A percentile compares a stretch with the other conserved stretches of the same genome.
phyloP scores from a whole-genome alignment of 2,329 filamentous ascomycete species.

The Apiospora hydei region DNA sequence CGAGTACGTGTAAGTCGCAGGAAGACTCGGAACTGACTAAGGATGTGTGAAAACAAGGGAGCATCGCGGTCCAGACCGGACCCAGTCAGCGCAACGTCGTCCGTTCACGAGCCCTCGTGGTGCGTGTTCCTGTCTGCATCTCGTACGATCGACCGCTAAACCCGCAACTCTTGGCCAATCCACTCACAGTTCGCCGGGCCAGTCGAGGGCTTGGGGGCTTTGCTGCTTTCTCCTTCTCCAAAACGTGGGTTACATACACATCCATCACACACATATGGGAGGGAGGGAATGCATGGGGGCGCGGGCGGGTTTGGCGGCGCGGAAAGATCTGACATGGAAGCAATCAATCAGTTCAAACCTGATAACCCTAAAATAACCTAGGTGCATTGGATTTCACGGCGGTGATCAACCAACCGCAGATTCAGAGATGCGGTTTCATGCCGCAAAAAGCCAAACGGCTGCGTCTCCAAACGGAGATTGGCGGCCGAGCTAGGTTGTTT shows the following conservation, averaged over 20 bases:
- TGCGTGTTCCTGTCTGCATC: slow-evolving; percentile 13
- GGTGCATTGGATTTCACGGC: slow-evolving; percentile 8
- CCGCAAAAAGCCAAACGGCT: neutral
- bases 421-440: slow-evolving; percentile 18
- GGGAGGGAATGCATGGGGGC: slow-evolving; percentile 5
- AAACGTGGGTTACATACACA: slow-evolving; percentile 11
- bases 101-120: slow-evolving; percentile 10
- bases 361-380: slow-evolving; percentile 13
- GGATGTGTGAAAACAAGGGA: neutral
- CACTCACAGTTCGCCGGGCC: neutral
- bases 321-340: neutral
- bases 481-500: slow-evolving; percentile 7
- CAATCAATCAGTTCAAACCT: neutral
- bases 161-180: slow-evolving; percentile 1
- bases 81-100: slow-evolving; percentile 1
- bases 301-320: neutral
- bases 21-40: slow-evolving; percentile 4
- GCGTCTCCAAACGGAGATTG: slow-evolving; percentile 14
- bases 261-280: neutral
- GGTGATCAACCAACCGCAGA: slow-evolving; percentile 18
- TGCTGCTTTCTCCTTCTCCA: neutral
- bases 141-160: slow-evolving; percentile 20
- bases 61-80: slow-evolving; percentile 15
- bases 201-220: neutral
- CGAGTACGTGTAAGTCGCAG: slow-evolving; percentile 12